These are phyloP conservation scores for Teratosphaeria gauchensis DNA, from an alignment of 2,329 filamentous ascomycete genomes.

Conservation along the genomic window DNA sequence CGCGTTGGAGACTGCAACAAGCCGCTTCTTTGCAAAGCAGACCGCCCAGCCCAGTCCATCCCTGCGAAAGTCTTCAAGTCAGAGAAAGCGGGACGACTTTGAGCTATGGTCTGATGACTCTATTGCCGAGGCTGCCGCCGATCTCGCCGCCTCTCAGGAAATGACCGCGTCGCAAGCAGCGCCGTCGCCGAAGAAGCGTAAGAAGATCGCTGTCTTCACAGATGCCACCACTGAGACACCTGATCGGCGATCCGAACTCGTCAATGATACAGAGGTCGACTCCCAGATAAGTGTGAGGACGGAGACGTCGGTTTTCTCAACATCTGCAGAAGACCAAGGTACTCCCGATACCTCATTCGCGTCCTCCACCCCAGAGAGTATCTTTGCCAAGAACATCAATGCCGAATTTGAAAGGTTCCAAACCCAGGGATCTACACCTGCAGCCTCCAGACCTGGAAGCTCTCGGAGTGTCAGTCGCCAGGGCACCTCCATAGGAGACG, in stretches of 20 bases:
- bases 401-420: slow-evolving; percentile 8
- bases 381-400: slow-evolving; percentile 17
- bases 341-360: slow-evolving; percentile 19
- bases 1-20: slow-evolving; percentile 26
- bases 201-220: slow-evolving; percentile 19
- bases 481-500: neutral
- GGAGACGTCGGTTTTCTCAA: slow-evolving; percentile 1
- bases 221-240: slow-evolving; percentile 6
- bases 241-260: neutral
- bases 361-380: slow-evolving; percentile 6
- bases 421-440: neutral
- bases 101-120: slow-evolving; percentile 42
- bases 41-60: slow-evolving; percentile 32
- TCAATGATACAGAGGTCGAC: neutral
- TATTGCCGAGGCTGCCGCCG: slow-evolving; percentile 33
- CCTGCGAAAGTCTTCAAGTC: slow-evolving; percentile 25
- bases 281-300: slow-evolving; percentile 4
- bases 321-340: slow-evolving; percentile 1
- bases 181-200: slow-evolving; percentile 17
- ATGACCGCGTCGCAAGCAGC: slow-evolving; percentile 3
- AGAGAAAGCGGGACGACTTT: slow-evolving; percentile 30
- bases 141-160: slow-evolving; percentile 14
- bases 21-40: slow-evolving; percentile 35
- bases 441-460: neutral
- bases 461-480: neutral